Evolutionary conservation across 805 yeast species (phyloP), one percentile per base, ranked within the genome.

Genomic region (Grigorovia jiainica): DNA sequence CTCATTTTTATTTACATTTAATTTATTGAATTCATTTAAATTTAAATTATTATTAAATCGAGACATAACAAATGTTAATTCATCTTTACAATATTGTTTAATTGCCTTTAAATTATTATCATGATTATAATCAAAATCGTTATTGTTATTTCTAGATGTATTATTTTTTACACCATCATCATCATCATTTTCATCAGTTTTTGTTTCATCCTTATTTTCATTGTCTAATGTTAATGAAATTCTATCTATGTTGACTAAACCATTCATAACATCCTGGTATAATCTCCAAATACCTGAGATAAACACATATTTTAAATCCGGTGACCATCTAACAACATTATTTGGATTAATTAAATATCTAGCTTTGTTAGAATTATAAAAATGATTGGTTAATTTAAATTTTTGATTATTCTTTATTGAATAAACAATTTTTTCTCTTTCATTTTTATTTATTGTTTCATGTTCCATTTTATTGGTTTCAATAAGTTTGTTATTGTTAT

Each of bases 321-420:
- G 80, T 58, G 85, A 92, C 95, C 95, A 87, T 48, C 86, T 79
- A 43, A 87, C 75, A 76, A 87, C 76, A 51, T 82, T 81, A 43
- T 71, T 75, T 49, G 58, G 55, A 35, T 57, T 55, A 37, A 57
- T 49, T 15, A 52, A 47, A 6, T 11, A 36, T n/a, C 18, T 21
- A 4, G 20, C 7, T 15, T 8, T 16, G 17, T 21, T 39, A 33
- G 17, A 23, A 25, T 15, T 17, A 25, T 35, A 31, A 27, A 10
- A 34, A 30, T 30, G 17, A 24, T 18, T 43, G 19, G 49, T 49
- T 33, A 51, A 40, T 32, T 50, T 52, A 45, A 51, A 54, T 41
- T 52, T 54, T 43, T 56, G 60, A 40, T 56, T 55, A 39, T 55
- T 57, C 9, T 55, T 51, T 32, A 55, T 40, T 5, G 46, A 40